phyloP scores from a whole-genome alignment of 768 basidiomycete genomes.

The Phylloporus rhodoxanthus region DNA sequence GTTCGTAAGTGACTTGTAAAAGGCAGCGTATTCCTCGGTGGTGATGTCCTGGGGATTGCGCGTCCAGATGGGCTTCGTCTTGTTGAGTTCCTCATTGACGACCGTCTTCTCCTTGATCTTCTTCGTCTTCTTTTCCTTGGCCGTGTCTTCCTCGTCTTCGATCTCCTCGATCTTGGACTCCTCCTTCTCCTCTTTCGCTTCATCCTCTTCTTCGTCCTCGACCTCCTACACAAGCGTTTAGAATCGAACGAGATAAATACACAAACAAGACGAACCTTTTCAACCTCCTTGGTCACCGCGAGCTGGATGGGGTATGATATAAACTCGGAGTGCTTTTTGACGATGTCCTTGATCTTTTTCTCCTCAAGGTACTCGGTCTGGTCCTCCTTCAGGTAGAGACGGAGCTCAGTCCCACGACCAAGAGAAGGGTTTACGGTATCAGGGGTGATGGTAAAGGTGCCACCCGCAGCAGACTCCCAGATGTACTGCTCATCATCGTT shows the following conservation, averaged over 20 bases:
- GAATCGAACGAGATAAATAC: neutral
- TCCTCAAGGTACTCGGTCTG: constrained; percentile 99
- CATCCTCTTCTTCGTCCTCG: constrained; percentile 76
- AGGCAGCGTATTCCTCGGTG: constrained; percentile 85
- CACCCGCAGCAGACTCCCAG: constrained; percentile 99
- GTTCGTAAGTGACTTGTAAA: constrained; percentile 99
- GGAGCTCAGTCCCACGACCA: constrained; percentile 90
- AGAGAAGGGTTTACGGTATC: constrained; percentile 87
- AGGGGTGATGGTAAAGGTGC: constrained; percentile 96
- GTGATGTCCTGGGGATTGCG: constrained; percentile 95
- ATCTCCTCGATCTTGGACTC: constrained; percentile 79
- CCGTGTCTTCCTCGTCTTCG: constrained; percentile 77
- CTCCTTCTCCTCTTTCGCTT: constrained; percentile 62
- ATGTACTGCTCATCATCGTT: constrained; percentile 99
- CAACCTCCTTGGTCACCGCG: constrained; percentile 97
- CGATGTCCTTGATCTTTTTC: constrained; percentile 98
- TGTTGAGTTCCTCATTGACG: constrained; percentile 98
- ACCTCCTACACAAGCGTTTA: constrained; percentile 56
- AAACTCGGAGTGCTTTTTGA: constrained; percentile 99
- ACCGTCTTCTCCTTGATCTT: constrained; percentile 85
- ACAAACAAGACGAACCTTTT: constrained; percentile 64
- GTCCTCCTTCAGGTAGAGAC: constrained; percentile 94
- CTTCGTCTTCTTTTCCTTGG: constrained; percentile 90
- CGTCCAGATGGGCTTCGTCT: constrained; percentile 99
- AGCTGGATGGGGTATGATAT: constrained; percentile 99